These are phyloP conservation scores for Serendipita sp. DNA, from an alignment of 768 basidiomycete species.

Conservation along the genomic window DNA sequence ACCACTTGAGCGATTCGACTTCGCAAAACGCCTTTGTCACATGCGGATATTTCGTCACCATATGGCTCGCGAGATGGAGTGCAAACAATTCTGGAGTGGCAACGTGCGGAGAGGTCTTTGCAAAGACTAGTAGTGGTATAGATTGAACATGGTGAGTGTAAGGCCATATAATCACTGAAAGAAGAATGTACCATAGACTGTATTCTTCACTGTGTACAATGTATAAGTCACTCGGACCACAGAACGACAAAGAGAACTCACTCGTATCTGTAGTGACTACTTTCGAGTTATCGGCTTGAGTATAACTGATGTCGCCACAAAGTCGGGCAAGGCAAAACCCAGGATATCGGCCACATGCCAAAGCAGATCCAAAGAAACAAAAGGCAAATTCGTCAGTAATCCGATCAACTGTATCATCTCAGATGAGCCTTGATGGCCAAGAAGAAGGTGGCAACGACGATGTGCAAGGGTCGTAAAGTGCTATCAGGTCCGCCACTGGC, in stretches of 20 bases:
- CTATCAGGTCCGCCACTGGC: too few relatives aligned
- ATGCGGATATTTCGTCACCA: conserved; percentile 68
- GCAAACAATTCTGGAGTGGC: conserved; percentile 75
- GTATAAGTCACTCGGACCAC: neutral
- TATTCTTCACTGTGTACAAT: conserved; percentile 23
- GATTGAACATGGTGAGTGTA: neutral
- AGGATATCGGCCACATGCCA: too few relatives aligned
- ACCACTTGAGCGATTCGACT: conserved; percentile 72
- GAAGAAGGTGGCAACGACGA: too few relatives aligned
- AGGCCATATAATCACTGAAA: neutral
- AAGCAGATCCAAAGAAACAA: too few relatives aligned
- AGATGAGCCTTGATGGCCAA: too few relatives aligned
- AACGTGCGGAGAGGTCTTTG: conserved; percentile 80
- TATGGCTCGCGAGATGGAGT: conserved; percentile 67
- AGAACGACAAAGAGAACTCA: conserved; percentile 23
- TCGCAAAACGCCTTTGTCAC: conserved; percentile 53
- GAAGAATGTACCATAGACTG: conserved; percentile 18
- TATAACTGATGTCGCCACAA: conserved; percentile 38
- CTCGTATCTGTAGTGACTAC: conserved; percentile 88
- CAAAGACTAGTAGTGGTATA: conserved; percentile 27
- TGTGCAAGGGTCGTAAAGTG: too few relatives aligned
- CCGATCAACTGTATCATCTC: too few relatives aligned
- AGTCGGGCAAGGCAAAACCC: too few relatives aligned
- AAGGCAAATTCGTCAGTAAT: too few relatives aligned
- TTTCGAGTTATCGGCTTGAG: conserved; percentile 71